Base-by-base conservation (phyloP, 306 rosid species). In the Inga leiocalycina region DNA sequence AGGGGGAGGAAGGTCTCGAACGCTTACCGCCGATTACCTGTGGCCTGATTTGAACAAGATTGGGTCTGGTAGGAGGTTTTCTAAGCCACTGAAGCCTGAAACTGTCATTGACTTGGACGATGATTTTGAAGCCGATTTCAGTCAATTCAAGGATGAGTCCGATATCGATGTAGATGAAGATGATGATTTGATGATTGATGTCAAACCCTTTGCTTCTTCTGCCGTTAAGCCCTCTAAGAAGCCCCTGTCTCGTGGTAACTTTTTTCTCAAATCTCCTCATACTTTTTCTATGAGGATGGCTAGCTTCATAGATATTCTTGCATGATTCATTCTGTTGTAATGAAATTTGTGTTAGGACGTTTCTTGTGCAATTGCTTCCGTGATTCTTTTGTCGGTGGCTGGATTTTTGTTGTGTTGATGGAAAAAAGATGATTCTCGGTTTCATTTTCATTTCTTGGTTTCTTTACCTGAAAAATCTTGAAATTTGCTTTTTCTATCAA, bases 51-150 rank as follows among this genome's bases (percentile, higher is more conserved):
- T 92, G 79, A 88, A 82, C 84, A 96, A 87, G 44, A 32, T 83
- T 48, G 34, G 79, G 19, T 81, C 84, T 0, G 86, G 73, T n/a
- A 88, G 83, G 81, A 43, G 83, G 2, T 83, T 86, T 78, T 77
- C 88, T 46, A 85, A 85, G 88, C 85, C 88, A 2, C 75, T 68
- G 27, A 72, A 77, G 66, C 77, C 87, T 44, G 89, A 83, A 59
- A 1, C 3, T 16, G 73, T 87, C 43, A 22, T 89, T 41, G 84
- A 82, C 61, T 15, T 90, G 66, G 92, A 89, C 57, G 93, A 92
- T 65, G 95, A 92, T 76, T 96, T 96, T 83, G 99, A 96, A 82
- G 98, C 95, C 19, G 97, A 92, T 74, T 96, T 96, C 77, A 88
- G 85, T 75, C 87, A 87, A 3, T 96, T 96, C 86, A 94, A 96